Evolutionary conservation across 23 red algal genomes (phyloP), one percentile per base, ranked within the genome.

Genomic region (Agarophyton chilense): DNA sequence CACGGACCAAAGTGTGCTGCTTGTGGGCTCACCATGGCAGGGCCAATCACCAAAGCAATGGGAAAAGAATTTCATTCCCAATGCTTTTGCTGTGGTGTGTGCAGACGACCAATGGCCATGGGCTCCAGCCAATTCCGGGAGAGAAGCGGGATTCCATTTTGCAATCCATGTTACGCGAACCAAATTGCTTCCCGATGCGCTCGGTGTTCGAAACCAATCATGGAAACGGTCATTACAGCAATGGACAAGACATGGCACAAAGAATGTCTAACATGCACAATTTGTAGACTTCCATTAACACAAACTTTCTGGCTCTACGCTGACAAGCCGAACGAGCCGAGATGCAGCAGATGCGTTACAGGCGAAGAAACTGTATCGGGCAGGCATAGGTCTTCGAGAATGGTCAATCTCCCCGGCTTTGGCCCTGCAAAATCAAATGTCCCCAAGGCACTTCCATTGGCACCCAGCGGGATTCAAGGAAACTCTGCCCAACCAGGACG

Each of bases 241-340:
- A 90, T 98, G 91, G 92, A 98, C 55, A 92, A 92, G 12, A 67
- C 72, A 47, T 98, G 95, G 95, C 95, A 98, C 62, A 82, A 91
- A 43, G 75, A 52, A 0, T 98, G 95, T 66, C 72, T 98, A 19
- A 92, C 89, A 16, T 98, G 95, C 47, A 73, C 81, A 21, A 90
- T 86, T 35, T 98, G 95, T 70, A 71, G 77, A 66, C 88, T 82
- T 8, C 95, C 95, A 33, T 52, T 98, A 31, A 90, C 95, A 8
- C 42, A 84, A 63, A 91, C 85, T 1, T 98, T 98, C 78, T 98
- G 91, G 77, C 77, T 98, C 44, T 98, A 94, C 78, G 77, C 90
- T 1, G 84, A 92, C 50, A 91, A 93, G 25, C 95, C 91, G 8
- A 87, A 94, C 51, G 75, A 94, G 62, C 95, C 95, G 13, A 78